Percentiles rank a stretch among this genome's conserved stretches.
These are phyloP conservation scores for Penicillium oxalicum DNA, from an alignment of 2,329 filamentous ascomycete species.

Conservation along the genomic window DNA sequence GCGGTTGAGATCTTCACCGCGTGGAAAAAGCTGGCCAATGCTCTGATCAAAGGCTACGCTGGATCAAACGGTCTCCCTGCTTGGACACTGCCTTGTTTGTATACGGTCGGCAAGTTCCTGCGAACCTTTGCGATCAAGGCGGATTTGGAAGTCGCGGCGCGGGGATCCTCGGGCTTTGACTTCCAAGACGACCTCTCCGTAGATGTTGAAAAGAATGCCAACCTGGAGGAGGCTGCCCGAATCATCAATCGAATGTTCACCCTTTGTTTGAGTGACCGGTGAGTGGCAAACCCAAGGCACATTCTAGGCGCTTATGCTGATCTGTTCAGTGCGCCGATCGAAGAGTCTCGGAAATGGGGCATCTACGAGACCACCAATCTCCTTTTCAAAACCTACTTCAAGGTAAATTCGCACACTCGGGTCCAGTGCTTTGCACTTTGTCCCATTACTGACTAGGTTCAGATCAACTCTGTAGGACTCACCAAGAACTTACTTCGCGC, in stretches of 20 bases:
- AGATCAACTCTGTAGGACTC: slow-evolving; percentile 78
- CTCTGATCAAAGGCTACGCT: slow-evolving; percentile 74
- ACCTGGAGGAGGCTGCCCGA: slow-evolving; percentile 83
- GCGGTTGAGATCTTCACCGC: slow-evolving; percentile 79
- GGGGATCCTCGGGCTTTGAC: slow-evolving; percentile 43
- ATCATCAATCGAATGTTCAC: slow-evolving; percentile 90
- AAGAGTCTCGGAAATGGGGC: slow-evolving; percentile 95
- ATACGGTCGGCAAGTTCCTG: slow-evolving; percentile 78
- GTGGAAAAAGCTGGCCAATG: slow-evolving; percentile 79
- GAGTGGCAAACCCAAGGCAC: slow-evolving; percentile 25
- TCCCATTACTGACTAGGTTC: slow-evolving; percentile 11
- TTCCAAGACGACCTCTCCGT: slow-evolving; percentile 79
- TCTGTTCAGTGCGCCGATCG: slow-evolving; percentile 61
- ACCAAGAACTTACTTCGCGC: slow-evolving; percentile 86
- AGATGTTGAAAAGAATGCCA: slow-evolving; percentile 70
- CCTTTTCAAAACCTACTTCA: slow-evolving; percentile 98
- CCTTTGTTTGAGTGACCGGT: slow-evolving; percentile 85
- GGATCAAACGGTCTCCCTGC: slow-evolving; percentile 64
- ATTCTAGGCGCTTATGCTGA: slow-evolving; percentile 6
- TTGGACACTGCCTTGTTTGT: slow-evolving; percentile 90
- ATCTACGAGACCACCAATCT: slow-evolving; percentile 93
- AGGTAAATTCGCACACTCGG: slow-evolving; percentile 38
- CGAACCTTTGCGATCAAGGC: slow-evolving; percentile 85
- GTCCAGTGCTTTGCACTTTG: neutral
- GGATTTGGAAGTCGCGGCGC: slow-evolving; percentile 60